Evolutionary conservation across 139 green algal species (phyloP).

Genomic region (Tetradesmus obliquus): DNA sequence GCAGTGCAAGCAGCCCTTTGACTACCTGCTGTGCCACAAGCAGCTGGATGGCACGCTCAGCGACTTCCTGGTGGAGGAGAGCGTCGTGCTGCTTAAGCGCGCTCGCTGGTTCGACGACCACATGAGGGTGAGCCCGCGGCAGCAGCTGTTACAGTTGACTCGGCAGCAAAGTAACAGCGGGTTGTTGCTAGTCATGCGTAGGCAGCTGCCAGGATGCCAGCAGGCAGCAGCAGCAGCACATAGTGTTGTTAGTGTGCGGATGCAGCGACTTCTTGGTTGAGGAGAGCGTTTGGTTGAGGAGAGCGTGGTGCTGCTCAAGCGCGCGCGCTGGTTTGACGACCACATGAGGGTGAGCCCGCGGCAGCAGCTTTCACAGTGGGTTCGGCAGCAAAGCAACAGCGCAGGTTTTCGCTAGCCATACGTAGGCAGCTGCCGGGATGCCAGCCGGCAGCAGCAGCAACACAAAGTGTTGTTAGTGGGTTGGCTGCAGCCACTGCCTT

Average conservation of each 20-base stretch:
- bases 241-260: background rate
- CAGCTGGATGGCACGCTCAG: conserved; percentile 79
- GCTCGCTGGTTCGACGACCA: conserved; percentile 83
- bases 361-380: background rate
- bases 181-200: too few species aligned
- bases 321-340: conserved; percentile 84
- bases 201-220: too few species aligned
- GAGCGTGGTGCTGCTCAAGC: conserved; percentile 82
- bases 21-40: conserved; percentile 25
- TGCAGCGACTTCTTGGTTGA: too few species aligned
- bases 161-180: too few species aligned
- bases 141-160: background rate
- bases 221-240: background rate
- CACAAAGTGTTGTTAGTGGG: background rate
- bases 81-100: conserved; percentile 83
- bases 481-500: conserved; percentile 23
- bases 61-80: conserved; percentile 84
- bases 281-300: conserved; percentile 67
- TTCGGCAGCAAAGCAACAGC: too few species aligned
- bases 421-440: too few species aligned
- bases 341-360: conserved; percentile 57
- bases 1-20: conserved; percentile 77
- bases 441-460: background rate
- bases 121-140: conserved; percentile 54
- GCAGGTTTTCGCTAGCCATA: too few species aligned